phyloP scores from a whole-genome alignment of 768 basidiomycete species.

The Harrya chromipes region DNA sequence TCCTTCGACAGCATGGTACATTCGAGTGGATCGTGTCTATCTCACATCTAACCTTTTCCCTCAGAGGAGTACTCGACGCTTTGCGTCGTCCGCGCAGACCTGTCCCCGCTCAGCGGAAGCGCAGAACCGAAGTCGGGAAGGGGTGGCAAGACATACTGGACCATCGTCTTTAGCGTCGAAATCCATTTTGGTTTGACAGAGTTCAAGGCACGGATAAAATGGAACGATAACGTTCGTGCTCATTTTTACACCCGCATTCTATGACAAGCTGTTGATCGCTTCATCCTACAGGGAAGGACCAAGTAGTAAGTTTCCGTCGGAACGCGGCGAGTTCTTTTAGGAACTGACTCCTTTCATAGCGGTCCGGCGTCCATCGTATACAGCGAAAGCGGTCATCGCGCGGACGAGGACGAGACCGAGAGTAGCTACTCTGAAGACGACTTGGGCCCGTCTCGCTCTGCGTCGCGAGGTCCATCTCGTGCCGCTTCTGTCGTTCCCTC shows the following conservation, averaged over 20 bases:
- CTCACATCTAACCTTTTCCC: conserved; percentile 1
- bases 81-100: conserved; percentile 74
- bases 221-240: conserved; percentile 67
- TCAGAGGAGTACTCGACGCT: conserved; percentile 71
- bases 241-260: conserved; percentile 19
- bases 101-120: conserved; percentile 68
- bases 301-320: conserved; percentile 55
- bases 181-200: conserved; percentile 83
- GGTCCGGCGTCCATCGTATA: conserved; percentile 80
- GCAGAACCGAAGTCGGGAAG: conserved; percentile 64
- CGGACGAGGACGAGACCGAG: conserved; percentile 72
- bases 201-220: conserved; percentile 79
- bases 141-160: conserved; percentile 75
- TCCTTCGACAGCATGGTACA: conserved; percentile 50
- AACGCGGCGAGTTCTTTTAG: neutral
- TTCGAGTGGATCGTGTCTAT: neutral
- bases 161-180: conserved; percentile 79
- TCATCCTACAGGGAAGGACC: conserved; percentile 50
- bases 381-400: conserved; percentile 73
- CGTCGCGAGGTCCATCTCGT: conserved; percentile 38
- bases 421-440: conserved; percentile 63
- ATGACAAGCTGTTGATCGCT: neutral
- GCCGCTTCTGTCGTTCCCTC: conserved; percentile 50
- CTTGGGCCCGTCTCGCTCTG: conserved; percentile 29
- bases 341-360: conserved; percentile 34